Base-by-base conservation (phyloP, 306 rosid genomes). In the Mimosa bimucronata region DNA sequence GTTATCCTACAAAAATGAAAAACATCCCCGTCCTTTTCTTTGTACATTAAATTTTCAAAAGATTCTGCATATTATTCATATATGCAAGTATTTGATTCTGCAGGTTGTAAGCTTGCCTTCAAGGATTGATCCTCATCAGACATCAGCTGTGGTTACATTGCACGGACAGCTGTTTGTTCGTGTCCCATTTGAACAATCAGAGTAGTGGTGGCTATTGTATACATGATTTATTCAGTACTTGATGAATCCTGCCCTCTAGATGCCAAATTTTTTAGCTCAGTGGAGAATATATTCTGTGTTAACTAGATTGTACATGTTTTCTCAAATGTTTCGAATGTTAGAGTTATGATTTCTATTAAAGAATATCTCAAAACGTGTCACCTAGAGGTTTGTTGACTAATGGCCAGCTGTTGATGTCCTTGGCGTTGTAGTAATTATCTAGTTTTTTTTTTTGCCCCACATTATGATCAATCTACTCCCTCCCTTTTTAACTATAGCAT, bases 141-240 rank as follows among this genome's bases (percentile, higher is more conserved):
- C 99, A 29, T 93, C 99, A 0, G 98, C 99, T 2, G 98, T 96
- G 83, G 99, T 96, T 73, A 96, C 99, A 12, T 87, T 96, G 86
- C 98, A 96, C 41, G 99, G 99, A 19, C 98, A 96, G 81, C 83
- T 96, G 89, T 96, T 91, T 87, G 91, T 96, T 73, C 99, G 99
- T 9, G 93, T 91, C 50, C 99, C 99, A 7, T 93, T 93, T 82
- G 99, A 90, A 85, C 94, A 85, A 77, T 87, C 88, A 25, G 98
- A 88, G 60, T 87, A 89, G 88, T 53, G 77, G 21, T 77, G 12
- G 13, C 37, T 15, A 76, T 66, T 67, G 73, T 60, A 19, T 72
- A 46, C 52, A 50, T 70, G 48, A 40, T 79, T 58, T 58, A 62
- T 73, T 71, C 41, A 5, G 60, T 53, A 66, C 66, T 23, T 23